Evolutionary conservation across 2,329 filamentous ascomycete species (phyloP).

Genomic region (Cladosporium sp.): DNA sequence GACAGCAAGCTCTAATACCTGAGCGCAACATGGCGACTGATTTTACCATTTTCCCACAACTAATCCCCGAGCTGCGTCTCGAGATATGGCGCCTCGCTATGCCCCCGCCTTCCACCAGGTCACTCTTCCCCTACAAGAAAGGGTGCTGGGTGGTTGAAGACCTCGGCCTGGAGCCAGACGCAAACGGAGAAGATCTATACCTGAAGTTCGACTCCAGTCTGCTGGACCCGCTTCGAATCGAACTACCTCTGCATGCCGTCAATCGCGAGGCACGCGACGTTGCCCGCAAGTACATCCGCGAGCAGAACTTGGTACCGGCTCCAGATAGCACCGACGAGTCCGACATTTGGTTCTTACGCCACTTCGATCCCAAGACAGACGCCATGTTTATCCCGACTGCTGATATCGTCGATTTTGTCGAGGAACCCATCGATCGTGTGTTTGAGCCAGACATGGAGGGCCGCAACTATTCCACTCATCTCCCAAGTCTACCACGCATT

Average conservation of each 20-base stretch:
- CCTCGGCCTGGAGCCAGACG: constrained; percentile 4
- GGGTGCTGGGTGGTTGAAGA: not conserved
- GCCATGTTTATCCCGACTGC: constrained; percentile 1
- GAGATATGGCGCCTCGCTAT: not conserved
- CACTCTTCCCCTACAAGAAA: not conserved
- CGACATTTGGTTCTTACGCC: not conserved
- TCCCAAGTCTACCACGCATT: not conserved
- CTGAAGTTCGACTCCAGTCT: not conserved
- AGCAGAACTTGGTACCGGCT: not conserved
- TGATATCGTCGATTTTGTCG: not conserved
- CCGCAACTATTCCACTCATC: not conserved
- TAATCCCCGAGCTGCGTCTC: constrained; percentile 6
- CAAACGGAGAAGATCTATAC: constrained; percentile 5
- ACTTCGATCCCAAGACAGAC: not conserved
- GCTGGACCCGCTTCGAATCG: not conserved
- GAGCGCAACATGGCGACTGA: not conserved
- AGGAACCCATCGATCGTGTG: not conserved
- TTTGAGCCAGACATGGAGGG: not conserved
- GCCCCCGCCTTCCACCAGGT: not conserved
- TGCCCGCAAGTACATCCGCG: not conserved
- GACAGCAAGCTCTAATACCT: too few relatives aligned
- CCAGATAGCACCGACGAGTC: not conserved
- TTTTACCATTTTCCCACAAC: constrained; percentile 8
- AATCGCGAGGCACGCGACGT: constrained; percentile 11
- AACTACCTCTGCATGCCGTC: not conserved